phyloP scores from a whole-genome alignment of 2,329 filamentous ascomycete species.

The Phialophora macrospora region DNA sequence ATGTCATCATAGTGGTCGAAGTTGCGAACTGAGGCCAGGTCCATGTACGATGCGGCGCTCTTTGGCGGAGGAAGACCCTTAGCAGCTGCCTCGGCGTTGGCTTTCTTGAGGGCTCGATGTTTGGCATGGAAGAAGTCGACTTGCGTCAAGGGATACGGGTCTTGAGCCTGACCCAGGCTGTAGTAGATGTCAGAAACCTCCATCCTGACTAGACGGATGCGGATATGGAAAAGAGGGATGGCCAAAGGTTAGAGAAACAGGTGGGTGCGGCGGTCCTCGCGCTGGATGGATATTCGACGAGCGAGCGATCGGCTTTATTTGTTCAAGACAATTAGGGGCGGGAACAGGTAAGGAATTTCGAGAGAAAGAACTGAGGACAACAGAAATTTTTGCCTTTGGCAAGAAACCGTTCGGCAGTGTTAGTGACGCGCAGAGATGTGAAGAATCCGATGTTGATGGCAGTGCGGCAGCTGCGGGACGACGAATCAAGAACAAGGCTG shows the following conservation, averaged over 20 bases:
- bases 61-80: slow-evolving; percentile 2
- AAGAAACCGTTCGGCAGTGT: not conserved
- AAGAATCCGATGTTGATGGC: not conserved
- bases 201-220: not conserved
- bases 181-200: not conserved
- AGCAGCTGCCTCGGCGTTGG: not conserved
- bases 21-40: not conserved
- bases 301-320: not conserved
- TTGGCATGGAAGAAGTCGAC: slow-evolving; percentile 4
- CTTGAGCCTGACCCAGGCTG: not conserved
- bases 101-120: not conserved
- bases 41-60: not conserved
- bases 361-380: not conserved
- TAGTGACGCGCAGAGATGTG: not conserved
- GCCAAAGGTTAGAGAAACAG: not conserved
- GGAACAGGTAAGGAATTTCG: not conserved
- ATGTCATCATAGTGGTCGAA: not conserved
- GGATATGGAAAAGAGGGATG: not conserved
- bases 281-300: not conserved
- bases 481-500: not conserved
- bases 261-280: not conserved
- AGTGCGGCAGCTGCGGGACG: not conserved
- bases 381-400: not conserved
- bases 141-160: not conserved
- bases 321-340: not conserved